A percentile compares a stretch with the other conserved stretches of the same genome.
These are phyloP conservation scores for Amanita jacksonii DNA, from an alignment of 768 basidiomycete species.

Conservation along the genomic window DNA sequence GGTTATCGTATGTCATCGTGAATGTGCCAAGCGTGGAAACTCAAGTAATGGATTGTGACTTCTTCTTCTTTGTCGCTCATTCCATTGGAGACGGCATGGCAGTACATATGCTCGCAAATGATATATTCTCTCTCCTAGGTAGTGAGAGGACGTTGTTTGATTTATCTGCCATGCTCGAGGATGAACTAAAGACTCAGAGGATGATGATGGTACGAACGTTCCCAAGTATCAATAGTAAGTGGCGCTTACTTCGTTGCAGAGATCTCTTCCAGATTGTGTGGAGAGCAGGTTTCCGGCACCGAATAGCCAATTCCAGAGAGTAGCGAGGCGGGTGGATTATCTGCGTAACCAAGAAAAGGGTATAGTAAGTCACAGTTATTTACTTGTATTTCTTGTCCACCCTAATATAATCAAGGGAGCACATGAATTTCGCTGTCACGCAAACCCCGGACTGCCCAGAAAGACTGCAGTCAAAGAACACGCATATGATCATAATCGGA, in stretches of 20 bases:
- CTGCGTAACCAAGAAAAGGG: constrained; percentile 40
- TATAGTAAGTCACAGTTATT: constrained; percentile 31
- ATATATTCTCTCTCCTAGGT: constrained; percentile 60
- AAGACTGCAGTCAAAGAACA: constrained; percentile 65
- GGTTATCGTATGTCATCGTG: constrained; percentile 60
- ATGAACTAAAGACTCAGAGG: background rate
- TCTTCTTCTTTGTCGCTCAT: constrained; percentile 70
- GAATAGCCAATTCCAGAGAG: constrained; percentile 29
- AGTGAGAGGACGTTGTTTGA: constrained; percentile 2
- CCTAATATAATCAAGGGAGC: constrained; percentile 48
- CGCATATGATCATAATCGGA: constrained; percentile 43
- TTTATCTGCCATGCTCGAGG: background rate
- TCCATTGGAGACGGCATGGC: constrained; percentile 87
- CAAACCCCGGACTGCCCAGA: constrained; percentile 29
- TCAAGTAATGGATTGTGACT: constrained; percentile 33
- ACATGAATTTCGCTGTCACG: constrained; percentile 64
- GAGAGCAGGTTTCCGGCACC: constrained; percentile 25
- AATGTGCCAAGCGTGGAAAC: constrained; percentile 10
- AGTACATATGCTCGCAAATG: constrained; percentile 71
- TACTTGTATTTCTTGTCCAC: background rate
- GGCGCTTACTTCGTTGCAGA: background rate
- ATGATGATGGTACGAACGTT: background rate
- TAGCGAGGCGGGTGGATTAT: constrained; percentile 49
- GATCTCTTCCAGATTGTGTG: constrained; percentile 15
- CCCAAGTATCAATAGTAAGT: background rate